phyloP scores from a whole-genome alignment of 345 rosid genomes.

The Heritiera fomes region DNA sequence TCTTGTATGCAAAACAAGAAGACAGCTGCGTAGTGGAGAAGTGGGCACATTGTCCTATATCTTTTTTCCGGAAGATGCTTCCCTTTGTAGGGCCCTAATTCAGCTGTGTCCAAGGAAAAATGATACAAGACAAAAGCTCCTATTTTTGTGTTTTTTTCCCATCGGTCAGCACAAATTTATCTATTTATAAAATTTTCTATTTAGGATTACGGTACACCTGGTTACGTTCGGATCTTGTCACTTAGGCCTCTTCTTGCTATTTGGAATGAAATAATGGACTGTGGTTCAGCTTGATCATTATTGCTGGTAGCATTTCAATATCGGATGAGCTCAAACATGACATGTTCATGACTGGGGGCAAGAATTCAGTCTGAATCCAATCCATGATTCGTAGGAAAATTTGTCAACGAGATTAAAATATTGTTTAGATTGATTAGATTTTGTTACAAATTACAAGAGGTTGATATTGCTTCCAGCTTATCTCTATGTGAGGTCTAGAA shows the following conservation, averaged over 20 bases:
- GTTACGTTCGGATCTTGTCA: conserved; percentile 14
- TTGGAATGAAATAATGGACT: neutral
- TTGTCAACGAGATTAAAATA: neutral
- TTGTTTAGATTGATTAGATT: neutral
- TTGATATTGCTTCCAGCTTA: neutral
- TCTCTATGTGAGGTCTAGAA: neutral
- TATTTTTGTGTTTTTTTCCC: neutral
- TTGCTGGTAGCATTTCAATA: neutral
- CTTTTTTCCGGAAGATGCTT: conserved; percentile 6
- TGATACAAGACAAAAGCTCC: conserved; percentile 20
- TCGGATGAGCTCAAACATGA: neutral
- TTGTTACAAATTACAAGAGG: neutral
- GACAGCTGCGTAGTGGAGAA: conserved; percentile 19
- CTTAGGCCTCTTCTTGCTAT: conserved; percentile 20
- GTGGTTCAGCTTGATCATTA: neutral
- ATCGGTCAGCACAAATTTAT: neutral
- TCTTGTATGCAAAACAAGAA: conserved; percentile 22
- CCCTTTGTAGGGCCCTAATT: conserved; percentile 12
- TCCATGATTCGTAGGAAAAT: conserved; percentile 10
- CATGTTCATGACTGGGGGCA: conserved; percentile 16
- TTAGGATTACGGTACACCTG: conserved; percentile 9
- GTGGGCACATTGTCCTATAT: neutral
- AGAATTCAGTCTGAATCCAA: neutral
- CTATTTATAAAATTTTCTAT: neutral
- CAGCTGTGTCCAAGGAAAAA: neutral